A percentile compares a stretch with the other conserved stretches of the same genome.
phyloP scores from a whole-genome alignment of 345 rosid species.

The Lepidium aucheri region DNA sequence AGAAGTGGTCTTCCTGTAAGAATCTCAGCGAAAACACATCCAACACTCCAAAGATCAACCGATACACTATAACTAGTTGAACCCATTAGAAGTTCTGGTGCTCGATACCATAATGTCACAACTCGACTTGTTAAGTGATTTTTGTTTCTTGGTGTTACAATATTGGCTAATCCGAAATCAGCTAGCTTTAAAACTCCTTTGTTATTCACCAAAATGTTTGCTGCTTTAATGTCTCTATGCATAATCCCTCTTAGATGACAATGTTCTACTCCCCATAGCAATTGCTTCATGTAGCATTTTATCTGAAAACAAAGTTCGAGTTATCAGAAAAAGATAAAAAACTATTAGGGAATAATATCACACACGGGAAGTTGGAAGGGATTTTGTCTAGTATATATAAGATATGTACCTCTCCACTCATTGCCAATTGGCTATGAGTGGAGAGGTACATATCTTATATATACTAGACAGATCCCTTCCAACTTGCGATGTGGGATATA shows the following conservation, averaged over 20 bases:
- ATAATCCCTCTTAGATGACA: slow-evolving; percentile 63
- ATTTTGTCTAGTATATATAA: no score
- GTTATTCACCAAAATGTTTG: slow-evolving; percentile 69
- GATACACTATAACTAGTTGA: slow-evolving; percentile 65
- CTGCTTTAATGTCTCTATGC: slow-evolving; percentile 69
- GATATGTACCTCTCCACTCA: no score
- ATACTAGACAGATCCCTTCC: no score
- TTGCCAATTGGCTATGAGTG: no score
- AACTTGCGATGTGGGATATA: no score
- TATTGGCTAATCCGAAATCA: slow-evolving; percentile 73
- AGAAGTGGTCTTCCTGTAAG: slow-evolving; percentile 59
- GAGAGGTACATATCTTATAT: no score
- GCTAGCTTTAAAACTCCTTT: slow-evolving; percentile 61
- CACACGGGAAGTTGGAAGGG: no score
- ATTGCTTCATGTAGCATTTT: slow-evolving; percentile 80
- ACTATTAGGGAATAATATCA: no score
- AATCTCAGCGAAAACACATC: slow-evolving; percentile 70
- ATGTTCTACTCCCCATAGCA: slow-evolving; percentile 58
- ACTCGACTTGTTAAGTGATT: slow-evolving; percentile 67
- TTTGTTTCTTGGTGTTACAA: slow-evolving; percentile 43
- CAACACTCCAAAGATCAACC: slow-evolving; percentile 74
- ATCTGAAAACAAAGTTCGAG: slow-evolving; percentile 22
- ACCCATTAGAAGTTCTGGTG: slow-evolving; percentile 81
- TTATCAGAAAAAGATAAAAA: background rate
- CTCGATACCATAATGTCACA: slow-evolving; percentile 80